Percentiles rank a stretch among this genome's conserved stretches.
Conservation (phyloP, 148 eudicot genomes). For the Camellia japonica region DNA sequence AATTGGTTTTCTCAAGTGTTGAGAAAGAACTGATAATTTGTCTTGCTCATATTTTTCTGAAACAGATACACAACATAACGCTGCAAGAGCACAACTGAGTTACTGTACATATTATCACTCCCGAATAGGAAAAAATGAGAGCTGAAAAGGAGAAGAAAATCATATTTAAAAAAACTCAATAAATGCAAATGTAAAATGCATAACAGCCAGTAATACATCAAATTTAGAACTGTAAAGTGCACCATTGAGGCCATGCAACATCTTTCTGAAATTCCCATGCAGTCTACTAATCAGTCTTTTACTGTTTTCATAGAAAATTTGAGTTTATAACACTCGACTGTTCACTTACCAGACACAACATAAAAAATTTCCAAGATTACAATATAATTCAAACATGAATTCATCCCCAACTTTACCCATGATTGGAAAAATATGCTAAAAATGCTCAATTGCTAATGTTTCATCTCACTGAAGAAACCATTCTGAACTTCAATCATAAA, state of each 20-base stretch:
- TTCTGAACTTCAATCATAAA: too few relatives aligned
- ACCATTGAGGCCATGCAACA: not conserved
- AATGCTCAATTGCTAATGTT: too few relatives aligned
- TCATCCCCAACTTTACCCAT: conserved; percentile 1
- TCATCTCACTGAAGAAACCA: too few relatives aligned
- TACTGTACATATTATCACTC: not conserved
- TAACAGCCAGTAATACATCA: not conserved
- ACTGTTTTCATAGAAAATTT: not conserved
- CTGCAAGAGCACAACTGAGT: not conserved
- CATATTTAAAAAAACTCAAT: not conserved
- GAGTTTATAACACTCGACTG: conserved; percentile 21
- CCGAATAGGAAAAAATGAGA: not conserved
- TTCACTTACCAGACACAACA: conserved; percentile 7
- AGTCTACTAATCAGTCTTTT: not conserved
- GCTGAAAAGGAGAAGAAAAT: not conserved
- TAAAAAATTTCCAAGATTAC: conserved; percentile 12
- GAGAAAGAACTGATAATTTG: conserved; percentile 1
- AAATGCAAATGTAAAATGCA: not conserved
- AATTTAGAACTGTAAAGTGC: too few relatives aligned
- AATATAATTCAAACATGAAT: conserved; percentile 9
- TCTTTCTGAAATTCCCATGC: not conserved
- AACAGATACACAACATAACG: not conserved
- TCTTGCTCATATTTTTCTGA: not conserved
- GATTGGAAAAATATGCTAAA: not conserved
- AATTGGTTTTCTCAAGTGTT: not conserved